Percentiles rank a stretch among this genome's conserved stretches.
phyloP scores from a whole-genome alignment of 805 yeast species.

The Ogataea methylovora region DNA sequence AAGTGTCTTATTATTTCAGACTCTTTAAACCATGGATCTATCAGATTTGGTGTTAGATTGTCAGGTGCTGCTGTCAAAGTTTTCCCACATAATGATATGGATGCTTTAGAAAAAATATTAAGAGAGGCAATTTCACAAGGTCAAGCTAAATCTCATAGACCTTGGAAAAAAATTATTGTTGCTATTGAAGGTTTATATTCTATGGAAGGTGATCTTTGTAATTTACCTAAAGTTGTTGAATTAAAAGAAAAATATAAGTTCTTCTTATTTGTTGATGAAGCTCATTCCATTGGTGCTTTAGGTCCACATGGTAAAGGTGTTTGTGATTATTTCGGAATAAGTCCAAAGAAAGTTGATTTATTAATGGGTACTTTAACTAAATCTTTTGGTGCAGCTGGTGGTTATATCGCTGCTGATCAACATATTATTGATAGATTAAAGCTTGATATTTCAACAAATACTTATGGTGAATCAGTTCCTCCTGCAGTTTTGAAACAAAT shows the following conservation, averaged over 20 bases:
- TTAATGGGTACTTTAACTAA: conserved; percentile 97
- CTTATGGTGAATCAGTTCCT: conserved; percentile 80
- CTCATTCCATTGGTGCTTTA: conserved; percentile 98
- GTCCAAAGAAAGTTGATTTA: conserved; percentile 71
- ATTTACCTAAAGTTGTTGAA: conserved; percentile 67
- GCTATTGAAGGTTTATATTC: conserved; percentile 91
- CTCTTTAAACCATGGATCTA: conserved; percentile 91
- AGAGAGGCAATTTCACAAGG: conserved; percentile 88
- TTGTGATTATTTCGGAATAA: conserved; percentile 83
- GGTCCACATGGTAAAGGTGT: conserved; percentile 94
- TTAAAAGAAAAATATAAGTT: conserved; percentile 81
- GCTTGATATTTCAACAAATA: conserved; percentile 61
- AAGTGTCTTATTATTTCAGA: conserved; percentile 90
- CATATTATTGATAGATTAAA: conserved; percentile 67
- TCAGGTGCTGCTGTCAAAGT: conserved; percentile 92
- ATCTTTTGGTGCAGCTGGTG: conserved; percentile 98
- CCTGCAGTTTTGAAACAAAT: conserved; percentile 91
- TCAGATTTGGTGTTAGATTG: conserved; percentile 87
- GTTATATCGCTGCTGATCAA: conserved; percentile 79
- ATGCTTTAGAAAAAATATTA: conserved; percentile 62
- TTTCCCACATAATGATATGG: conserved; percentile 89
- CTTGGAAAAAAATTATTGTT: conserved; percentile 83
- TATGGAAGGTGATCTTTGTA: conserved; percentile 87
- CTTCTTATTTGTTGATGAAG: conserved; percentile 90
- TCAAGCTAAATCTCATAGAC: conserved; percentile 91